Conservation (phyloP, 768 basidiomycete species). For the Suillus luteus region DNA sequence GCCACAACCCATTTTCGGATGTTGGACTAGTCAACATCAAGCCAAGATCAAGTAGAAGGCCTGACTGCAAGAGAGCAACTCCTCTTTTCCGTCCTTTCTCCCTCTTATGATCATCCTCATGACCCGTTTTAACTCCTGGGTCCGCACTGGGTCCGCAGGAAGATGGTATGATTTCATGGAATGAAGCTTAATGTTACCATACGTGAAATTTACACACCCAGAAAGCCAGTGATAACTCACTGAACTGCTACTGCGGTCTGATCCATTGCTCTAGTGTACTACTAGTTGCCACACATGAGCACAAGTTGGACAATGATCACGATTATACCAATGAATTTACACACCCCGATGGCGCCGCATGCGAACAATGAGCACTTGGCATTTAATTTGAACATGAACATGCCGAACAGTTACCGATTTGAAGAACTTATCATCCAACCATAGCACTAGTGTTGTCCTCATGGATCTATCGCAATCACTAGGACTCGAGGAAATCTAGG, state of each 20-base stretch:
- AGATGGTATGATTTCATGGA: not conserved
- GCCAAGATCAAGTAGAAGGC: not conserved
- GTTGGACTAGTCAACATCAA: not conserved
- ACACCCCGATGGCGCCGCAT: not conserved
- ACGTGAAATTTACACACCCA: not conserved
- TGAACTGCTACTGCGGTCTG: not conserved
- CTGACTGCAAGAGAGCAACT: not conserved
- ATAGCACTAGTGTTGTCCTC: not conserved
- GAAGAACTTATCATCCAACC: not conserved
- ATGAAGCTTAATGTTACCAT: not conserved
- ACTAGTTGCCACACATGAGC: not conserved
- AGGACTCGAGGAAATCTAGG: not conserved
- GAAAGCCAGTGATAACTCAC: not conserved
- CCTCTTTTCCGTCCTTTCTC: not conserved
- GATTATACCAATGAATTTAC: not conserved
- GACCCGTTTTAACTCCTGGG: not conserved
- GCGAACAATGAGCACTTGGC: not conserved
- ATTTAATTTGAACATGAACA: not conserved
- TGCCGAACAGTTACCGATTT: not conserved
- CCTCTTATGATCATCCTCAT: not conserved
- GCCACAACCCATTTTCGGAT: constrained; percentile 1
- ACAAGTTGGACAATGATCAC: not conserved
- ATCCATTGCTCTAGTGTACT: not conserved
- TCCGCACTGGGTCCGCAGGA: not conserved
- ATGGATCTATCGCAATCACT: not conserved